Base-by-base conservation (phyloP, 169 alveolate species). In the Babesia ovis region DNA sequence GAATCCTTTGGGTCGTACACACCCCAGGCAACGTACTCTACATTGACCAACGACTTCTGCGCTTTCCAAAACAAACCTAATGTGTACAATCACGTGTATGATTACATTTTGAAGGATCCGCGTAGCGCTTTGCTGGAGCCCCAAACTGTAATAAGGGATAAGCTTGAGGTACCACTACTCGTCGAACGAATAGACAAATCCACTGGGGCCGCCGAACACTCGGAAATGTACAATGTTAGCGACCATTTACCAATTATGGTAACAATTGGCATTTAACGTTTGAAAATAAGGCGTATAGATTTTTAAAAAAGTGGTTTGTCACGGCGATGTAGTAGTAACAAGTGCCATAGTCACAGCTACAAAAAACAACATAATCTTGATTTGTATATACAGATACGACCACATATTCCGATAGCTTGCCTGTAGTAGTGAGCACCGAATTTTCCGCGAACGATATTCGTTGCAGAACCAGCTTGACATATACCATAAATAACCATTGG, bases 11-110 rank as follows among this genome's bases (percentile, higher is more conserved):
- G 39, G 8, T 0, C 3, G 14, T 22, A 54, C 9, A 29, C 29
- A 2, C 35, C 54, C 16, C 50, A 59, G 35, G 70, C 86, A 22
- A 68, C 86, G 32, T 79, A 57, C 43, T 31, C 55, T 41, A 68
- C 86, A 3, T 11, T 4, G 34, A 6, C 60, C 14, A 79, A 79
- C 76, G 86, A 79, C 59, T 79, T 48, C 54, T 79, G 86, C 29
- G 43, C 39, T 22, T 31, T 29, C 22, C 74, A 68, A 34, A 60
- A 73, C 60, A n/a, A 54, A 0, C 43, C 37, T 0, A 51, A 46
- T 3, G 69, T 16, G 8, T 53, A 50, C 43, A 22, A 68, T 3
- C 74, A 59, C 31, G 41, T 69, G 22, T 79, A 45, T 34, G 86
- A 79, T 68, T 79, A 69, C 61, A 79, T 79, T n/a, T 61, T 79